A percentile compares a stretch with the other conserved stretches of the same genome.
These are phyloP conservation scores for Fusarium sacchari DNA, from an alignment of 2,329 filamentous ascomycete genomes.

Conservation along the genomic window DNA sequence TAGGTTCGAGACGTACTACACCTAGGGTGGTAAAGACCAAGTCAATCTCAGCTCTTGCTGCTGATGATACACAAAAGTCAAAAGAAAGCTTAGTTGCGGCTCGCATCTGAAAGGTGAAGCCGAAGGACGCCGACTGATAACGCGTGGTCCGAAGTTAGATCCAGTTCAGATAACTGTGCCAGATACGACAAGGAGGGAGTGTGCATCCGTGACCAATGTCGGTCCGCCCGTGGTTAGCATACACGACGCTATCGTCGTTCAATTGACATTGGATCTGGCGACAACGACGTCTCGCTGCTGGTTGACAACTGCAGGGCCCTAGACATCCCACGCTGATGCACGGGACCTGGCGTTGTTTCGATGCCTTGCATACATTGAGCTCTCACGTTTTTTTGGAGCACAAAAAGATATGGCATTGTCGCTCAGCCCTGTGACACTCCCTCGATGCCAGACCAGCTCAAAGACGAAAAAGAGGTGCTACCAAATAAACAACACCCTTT, in stretches of 20 bases:
- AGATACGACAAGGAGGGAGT: conserved; percentile 32
- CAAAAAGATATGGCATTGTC: neutral
- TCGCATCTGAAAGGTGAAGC: conserved; percentile 2
- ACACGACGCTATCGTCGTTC: conserved; percentile 21
- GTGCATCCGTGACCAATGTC: conserved; percentile 27
- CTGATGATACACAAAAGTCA: conserved; percentile 1
- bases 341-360: conserved; percentile 10
- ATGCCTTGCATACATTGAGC: conserved; percentile 13
- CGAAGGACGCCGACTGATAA: neutral
- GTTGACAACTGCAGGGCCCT: conserved; percentile 19
- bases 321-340: neutral
- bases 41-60: neutral
- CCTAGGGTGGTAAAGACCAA: conserved; percentile 21
- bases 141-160: conserved; percentile 18
- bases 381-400: neutral
- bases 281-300: neutral
- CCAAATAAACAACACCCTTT: conserved; percentile 6
- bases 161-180: neutral
- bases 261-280: conserved; percentile 25
- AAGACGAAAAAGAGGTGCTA: conserved; percentile 10
- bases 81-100: conserved; percentile 9
- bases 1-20: conserved; percentile 1
- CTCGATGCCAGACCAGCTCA: neutral
- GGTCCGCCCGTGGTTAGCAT: neutral
- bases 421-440: neutral